Conservation (phyloP, 768 basidiomycete species). For the Coprinellus micaceus region DNA sequence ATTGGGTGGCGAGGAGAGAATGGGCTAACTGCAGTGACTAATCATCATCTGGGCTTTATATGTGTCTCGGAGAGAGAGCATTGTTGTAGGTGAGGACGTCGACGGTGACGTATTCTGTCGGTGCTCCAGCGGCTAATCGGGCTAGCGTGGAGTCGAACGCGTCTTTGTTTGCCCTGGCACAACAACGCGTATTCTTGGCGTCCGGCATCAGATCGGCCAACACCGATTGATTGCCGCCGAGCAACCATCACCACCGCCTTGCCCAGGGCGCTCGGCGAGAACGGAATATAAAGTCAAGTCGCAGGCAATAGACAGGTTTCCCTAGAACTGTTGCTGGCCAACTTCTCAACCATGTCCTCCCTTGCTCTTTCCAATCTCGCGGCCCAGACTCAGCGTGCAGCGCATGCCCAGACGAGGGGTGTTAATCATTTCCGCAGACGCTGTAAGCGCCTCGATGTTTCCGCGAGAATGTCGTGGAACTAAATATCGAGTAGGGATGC, state of each 20-base stretch:
- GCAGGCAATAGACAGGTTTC: neutral
- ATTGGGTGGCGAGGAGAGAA: conserved; percentile 8
- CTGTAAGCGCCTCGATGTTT: neutral
- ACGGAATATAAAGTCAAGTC: neutral
- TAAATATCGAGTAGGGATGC: conserved; percentile 6
- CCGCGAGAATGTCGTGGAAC: neutral
- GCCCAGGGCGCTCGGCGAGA: neutral
- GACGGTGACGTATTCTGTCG: no score
- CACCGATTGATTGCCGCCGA: neutral
- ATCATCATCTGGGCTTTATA: neutral
- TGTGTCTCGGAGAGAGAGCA: no score
- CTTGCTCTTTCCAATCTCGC: conserved; percentile 8
- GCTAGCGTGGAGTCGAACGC: no score
- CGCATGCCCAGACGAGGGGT: conserved; percentile 5
- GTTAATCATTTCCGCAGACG: conserved; percentile 4
- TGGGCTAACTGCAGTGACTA: neutral
- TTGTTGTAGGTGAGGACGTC: no score
- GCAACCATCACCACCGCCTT: conserved; percentile 1
- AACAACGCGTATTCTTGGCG: no score
- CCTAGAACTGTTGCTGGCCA: conserved; percentile 9
- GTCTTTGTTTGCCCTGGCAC: no score
- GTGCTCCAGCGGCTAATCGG: no score
- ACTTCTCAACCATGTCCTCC: conserved; percentile 8
- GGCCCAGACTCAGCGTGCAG: conserved; percentile 9
- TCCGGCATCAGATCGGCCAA: no score